Evolutionary conservation across 129 eudicot genomes (phyloP).

Genomic region (Flaveria trinervia): DNA sequence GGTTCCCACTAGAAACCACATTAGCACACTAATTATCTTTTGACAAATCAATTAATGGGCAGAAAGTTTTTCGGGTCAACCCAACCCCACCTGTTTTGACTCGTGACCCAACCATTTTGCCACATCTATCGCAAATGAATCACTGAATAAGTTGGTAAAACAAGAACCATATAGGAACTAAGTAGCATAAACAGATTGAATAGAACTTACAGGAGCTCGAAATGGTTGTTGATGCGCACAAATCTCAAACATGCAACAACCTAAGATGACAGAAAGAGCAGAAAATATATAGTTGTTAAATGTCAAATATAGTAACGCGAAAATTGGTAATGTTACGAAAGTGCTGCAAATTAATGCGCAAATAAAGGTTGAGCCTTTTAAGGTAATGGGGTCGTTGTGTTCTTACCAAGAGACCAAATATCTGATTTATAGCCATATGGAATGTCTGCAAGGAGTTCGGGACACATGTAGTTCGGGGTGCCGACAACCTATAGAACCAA

Average conservation of each 20-base stretch:
- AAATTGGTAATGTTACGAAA: neutral
- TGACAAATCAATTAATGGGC: neutral
- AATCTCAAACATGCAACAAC: slow-evolving; percentile 97
- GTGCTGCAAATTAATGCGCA: neutral
- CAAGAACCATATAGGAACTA: neutral
- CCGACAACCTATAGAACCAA: slow-evolving; percentile 71
- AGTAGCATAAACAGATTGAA: slow-evolving; percentile 11
- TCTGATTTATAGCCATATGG: slow-evolving; percentile 98
- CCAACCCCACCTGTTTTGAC: neutral
- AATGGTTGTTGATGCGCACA: slow-evolving; percentile 98
- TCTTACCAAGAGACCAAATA: slow-evolving; percentile 93
- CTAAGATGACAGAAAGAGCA: slow-evolving; percentile 35
- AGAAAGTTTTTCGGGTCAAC: neutral
- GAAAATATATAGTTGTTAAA: neutral
- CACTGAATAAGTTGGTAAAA: slow-evolving; percentile 12
- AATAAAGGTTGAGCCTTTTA: neutral
- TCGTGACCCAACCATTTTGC: neutral
- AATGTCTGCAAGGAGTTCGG: slow-evolving; percentile 94
- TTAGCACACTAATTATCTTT: neutral
- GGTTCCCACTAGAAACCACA: neutral
- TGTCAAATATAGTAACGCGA: neutral
- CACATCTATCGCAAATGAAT: slow-evolving; percentile 1
- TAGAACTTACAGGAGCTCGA: slow-evolving; percentile 81
- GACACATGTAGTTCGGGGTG: slow-evolving; percentile 98
- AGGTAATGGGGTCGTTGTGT: neutral